These are phyloP conservation scores for Lodderomyces theae DNA, from an alignment of 1,139 yeast genomes.

Conservation along the genomic window DNA sequence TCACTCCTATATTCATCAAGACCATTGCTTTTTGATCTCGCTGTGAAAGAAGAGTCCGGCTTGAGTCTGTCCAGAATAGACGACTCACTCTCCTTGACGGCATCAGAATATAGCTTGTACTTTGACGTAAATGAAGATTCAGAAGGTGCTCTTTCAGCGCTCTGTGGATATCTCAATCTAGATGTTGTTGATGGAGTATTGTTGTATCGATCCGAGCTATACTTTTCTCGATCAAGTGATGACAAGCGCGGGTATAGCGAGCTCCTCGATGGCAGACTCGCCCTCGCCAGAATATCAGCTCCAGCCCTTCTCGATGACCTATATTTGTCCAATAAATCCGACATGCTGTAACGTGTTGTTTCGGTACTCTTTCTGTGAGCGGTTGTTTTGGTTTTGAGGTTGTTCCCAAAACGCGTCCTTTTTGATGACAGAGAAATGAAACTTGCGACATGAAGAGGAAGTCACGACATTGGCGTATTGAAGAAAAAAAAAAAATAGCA, in stretches of 20 bases:
- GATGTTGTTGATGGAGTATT: neutral
- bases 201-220: neutral
- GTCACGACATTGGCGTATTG: too few relatives aligned
- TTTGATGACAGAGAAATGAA: neutral
- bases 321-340: slow-evolving; percentile 11
- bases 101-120: neutral
- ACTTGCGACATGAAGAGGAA: neutral
- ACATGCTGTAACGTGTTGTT: too few relatives aligned
- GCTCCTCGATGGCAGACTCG: neutral
- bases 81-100: neutral
- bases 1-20: neutral
- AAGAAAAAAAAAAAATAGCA: too few relatives aligned
- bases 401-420: too few relatives aligned
- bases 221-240: slow-evolving; percentile 2
- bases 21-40: slow-evolving; percentile 1
- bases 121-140: neutral
- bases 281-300: too few relatives aligned
- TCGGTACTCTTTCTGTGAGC: too few relatives aligned
- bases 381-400: neutral
- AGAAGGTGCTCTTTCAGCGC: neutral
- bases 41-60: neutral
- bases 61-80: neutral
- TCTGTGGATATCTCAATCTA: neutral
- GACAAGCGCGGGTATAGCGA: slow-evolving; percentile 6
- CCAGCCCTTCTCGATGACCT: slow-evolving; percentile 6